These are phyloP conservation scores for Penicillium thymicola DNA, from an alignment of 2,329 filamentous ascomycete genomes.

Conservation along the genomic window DNA sequence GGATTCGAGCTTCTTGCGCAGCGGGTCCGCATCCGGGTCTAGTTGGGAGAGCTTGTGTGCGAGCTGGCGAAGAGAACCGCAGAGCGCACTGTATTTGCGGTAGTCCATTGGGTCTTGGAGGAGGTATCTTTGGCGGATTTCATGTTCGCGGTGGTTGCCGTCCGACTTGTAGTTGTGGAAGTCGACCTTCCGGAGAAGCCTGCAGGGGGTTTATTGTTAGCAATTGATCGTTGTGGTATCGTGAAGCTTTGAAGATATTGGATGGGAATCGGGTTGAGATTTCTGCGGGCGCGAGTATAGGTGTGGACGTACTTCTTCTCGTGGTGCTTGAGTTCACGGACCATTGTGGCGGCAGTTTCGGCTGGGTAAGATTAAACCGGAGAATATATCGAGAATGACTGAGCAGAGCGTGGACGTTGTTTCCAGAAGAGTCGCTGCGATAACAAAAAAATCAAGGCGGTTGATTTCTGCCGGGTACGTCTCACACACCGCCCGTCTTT, in stretches of 20 bases:
- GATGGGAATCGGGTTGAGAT: neutral
- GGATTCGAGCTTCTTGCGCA: slow-evolving; percentile 79
- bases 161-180: slow-evolving; percentile 93
- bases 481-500: neutral
- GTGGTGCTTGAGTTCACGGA: slow-evolving; percentile 93
- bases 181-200: slow-evolving; percentile 82
- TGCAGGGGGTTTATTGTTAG: slow-evolving; percentile 18
- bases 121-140: slow-evolving; percentile 79
- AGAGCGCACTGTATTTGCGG: slow-evolving; percentile 63
- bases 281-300: neutral
- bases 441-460: slow-evolving; percentile 27
- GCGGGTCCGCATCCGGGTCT: slow-evolving; percentile 69
- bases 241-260: neutral
- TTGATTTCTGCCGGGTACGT: slow-evolving; percentile 13
- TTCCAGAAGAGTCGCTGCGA: slow-evolving; percentile 17
- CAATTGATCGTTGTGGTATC: neutral
- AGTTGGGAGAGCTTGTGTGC: slow-evolving; percentile 84
- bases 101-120: slow-evolving; percentile 90
- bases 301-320: slow-evolving; percentile 68
- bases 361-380: neutral
- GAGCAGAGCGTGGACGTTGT: neutral
- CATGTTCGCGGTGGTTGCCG: slow-evolving; percentile 76
- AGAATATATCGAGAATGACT: neutral
- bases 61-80: slow-evolving; percentile 80
- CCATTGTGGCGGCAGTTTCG: slow-evolving; percentile 59